These are phyloP conservation scores for Isoetes taiwanensis DNA, from an alignment of 75 land plant species.

Conservation along the genomic window DNA sequence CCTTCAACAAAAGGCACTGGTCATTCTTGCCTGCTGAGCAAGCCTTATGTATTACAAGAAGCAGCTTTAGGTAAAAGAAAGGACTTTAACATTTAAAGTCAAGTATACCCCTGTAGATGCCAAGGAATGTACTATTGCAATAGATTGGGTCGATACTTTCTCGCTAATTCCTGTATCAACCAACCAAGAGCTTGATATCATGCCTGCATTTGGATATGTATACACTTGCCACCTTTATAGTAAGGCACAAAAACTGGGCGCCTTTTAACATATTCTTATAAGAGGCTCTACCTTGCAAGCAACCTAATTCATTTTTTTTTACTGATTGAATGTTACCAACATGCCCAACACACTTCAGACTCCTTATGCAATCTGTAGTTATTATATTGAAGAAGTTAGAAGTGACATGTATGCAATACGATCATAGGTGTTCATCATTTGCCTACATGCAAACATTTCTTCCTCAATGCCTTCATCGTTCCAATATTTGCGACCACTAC, in stretches of 20 bases:
- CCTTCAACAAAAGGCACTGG: no score
- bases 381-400: not conserved
- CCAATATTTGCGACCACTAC: constrained; percentile 81
- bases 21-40: no score
- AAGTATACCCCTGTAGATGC: no score
- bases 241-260: constrained; percentile 91
- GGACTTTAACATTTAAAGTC: no score
- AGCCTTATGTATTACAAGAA: no score
- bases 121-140: no score
- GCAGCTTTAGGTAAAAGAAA: no score
- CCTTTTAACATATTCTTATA: constrained; percentile 48
- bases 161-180: no score
- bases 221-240: constrained; percentile 85
- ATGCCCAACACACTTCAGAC: not conserved
- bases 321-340: not conserved
- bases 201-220: constrained; percentile 92
- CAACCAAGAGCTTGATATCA: no score
- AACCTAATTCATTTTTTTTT: constrained; percentile 4
- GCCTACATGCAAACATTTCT: constrained; percentile 81
- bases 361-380: not conserved
- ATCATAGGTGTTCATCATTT: constrained; percentile 86
- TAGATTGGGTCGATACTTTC: no score
- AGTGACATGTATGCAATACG: constrained; percentile 90
- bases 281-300: constrained; percentile 81
- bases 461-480: constrained; percentile 79